Conservation (phyloP, 2,329 filamentous ascomycete species). For the Fusarium tuaranense region DNA sequence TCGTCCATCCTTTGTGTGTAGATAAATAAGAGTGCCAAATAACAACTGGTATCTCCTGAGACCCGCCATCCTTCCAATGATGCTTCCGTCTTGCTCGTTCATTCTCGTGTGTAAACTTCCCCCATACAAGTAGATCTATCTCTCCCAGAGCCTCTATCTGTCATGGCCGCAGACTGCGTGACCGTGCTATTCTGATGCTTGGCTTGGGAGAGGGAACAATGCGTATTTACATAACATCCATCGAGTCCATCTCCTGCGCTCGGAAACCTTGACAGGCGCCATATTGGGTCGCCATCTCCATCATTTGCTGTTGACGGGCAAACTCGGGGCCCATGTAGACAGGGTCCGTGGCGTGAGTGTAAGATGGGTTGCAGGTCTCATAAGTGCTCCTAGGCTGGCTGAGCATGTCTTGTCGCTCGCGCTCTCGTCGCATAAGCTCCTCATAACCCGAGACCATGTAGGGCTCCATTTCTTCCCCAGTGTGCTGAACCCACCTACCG, state of each 20-base stretch:
- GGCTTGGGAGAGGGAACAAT: slow-evolving; percentile 5
- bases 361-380: slow-evolving; percentile 59
- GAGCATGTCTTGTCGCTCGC: slow-evolving; percentile 58
- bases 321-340: slow-evolving; percentile 68
- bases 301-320: slow-evolving; percentile 62
- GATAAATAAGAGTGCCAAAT: slow-evolving; percentile 29
- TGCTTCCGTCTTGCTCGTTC: slow-evolving; percentile 1
- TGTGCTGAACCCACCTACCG: slow-evolving; percentile 61
- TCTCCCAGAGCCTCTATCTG: slow-evolving; percentile 19
- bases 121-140: slow-evolving; percentile 8
- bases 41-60: slow-evolving; percentile 14
- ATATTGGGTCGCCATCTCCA: slow-evolving; percentile 77
- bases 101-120: background rate
- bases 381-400: slow-evolving; percentile 55
- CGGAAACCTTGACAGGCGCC: slow-evolving; percentile 67
- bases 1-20: slow-evolving; percentile 24
- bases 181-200: slow-evolving; percentile 31
- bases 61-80: slow-evolving; percentile 4
- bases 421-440: slow-evolving; percentile 72
- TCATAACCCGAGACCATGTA: slow-evolving; percentile 90
- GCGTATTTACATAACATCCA: slow-evolving; percentile 57
- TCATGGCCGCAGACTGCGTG: slow-evolving; percentile 12
- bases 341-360: slow-evolving; percentile 73
- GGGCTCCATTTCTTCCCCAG: slow-evolving; percentile 71
- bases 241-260: slow-evolving; percentile 60